Evolutionary conservation across 371 early-diverging fungal genomes (phyloP), one percentile per base, ranked within the genome.

Genomic region (Coemansia linderi): DNA sequence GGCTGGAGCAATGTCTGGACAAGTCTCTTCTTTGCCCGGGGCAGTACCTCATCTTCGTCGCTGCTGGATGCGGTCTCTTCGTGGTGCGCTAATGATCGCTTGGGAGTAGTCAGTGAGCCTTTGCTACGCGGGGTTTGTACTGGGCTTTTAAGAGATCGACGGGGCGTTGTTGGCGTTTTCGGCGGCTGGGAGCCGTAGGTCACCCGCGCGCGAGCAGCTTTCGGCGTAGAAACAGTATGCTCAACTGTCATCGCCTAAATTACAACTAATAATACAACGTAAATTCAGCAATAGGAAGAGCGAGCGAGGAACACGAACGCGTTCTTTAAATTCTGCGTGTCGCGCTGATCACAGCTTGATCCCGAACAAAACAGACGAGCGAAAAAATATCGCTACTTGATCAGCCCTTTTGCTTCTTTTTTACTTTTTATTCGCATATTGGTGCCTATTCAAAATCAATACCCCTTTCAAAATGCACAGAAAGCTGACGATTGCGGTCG

Each of bases 401-500:
- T 22, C 22, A 22, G 22, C 22, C 22, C 22, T 22, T 22, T 22
- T 22, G 22, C 22, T 22, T 22, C 22, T 29, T 17, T 31, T 17
- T 17, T 17, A n/a, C 13, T n/a, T 1, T 19, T 0, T 9, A 36
- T 3, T 57, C 22, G 22, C 22, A 56, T 19, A 27, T 36, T 36
- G 15, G 8, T 7, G n/a, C 9, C n/a, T 17, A n/a, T 33, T 56
- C 17, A 31, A 29, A 24, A 52, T n/a, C 57, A 5, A 8, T 22
- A 22, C 36, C 33, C 33, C 5, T 5, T 33, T 13, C 27, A 33
- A 9, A 48, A 73, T 73, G 74, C 19, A 33, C 15, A 65, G 77
- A 8, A 41, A 36, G 46, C 64, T 77, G 12, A 70, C 59, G 13
- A 64, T 96, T 56, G 97, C 97, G 17, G 77, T 96, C 44, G 91